Evolutionary conservation across 306 rosid genomes (phyloP).

Genomic region (Alnus rubra): DNA sequence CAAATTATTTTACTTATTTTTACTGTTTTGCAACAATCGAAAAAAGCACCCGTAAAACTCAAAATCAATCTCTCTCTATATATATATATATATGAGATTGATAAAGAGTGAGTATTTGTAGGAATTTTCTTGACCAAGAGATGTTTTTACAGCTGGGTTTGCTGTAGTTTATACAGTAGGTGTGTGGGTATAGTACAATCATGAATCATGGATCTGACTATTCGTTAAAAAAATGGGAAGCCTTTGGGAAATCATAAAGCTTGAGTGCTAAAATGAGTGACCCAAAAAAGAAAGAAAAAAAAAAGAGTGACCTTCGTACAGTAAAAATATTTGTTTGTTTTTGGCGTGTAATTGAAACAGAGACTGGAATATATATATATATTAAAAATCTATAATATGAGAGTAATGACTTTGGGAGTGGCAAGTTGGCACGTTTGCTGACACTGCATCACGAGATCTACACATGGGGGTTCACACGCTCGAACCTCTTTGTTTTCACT

Average conservation of each 20-base stretch:
- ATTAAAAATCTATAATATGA: neutral
- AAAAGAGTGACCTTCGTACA: neutral
- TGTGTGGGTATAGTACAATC: slow-evolving; percentile 1
- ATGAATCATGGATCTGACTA: slow-evolving; percentile 31
- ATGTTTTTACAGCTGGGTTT: slow-evolving; percentile 17
- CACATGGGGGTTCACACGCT: slow-evolving; percentile 21
- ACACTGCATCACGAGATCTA: slow-evolving; percentile 24
- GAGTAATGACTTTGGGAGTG: slow-evolving; percentile 16
- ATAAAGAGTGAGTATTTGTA: neutral
- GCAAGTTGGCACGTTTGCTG: slow-evolving; percentile 26
- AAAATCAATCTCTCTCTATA: no score
- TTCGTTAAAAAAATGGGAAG: slow-evolving; percentile 7
- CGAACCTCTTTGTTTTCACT: neutral
- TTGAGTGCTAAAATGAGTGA: neutral
- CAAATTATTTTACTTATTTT: no score
- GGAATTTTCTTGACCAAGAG: slow-evolving; percentile 21
- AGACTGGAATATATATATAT: neutral
- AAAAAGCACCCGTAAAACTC: no score
- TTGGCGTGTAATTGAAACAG: neutral
- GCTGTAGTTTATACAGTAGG: slow-evolving; percentile 1
- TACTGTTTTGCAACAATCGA: no score
- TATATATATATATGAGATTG: no score
- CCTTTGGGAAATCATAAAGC: slow-evolving; percentile 25
- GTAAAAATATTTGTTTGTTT: neutral
- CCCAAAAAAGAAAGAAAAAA: neutral